Evolutionary conservation across 768 basidiomycete genomes (phyloP), one percentile per base, ranked within the genome.

Genomic region (Russula ochroleuca): DNA sequence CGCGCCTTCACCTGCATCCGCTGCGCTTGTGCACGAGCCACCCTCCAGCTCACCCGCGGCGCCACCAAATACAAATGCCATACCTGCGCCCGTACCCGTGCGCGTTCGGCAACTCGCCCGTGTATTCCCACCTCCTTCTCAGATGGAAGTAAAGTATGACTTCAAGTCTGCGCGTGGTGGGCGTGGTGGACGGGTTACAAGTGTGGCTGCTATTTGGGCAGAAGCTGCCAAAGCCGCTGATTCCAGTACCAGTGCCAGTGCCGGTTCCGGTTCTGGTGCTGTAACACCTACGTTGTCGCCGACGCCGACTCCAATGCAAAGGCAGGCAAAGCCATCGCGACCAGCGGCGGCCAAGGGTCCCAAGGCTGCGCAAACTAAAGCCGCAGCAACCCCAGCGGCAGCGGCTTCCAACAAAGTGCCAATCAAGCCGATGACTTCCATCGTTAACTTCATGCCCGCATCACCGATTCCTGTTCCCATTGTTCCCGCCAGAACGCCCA

Each of bases 201-300:
- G 88, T 5, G 87, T 90, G 1, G 84, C 87, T 0, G 82, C 88
- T 2, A 75, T 92, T 25, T 92, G 90, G 89, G 83, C 87, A n/a
- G 28, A 62, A 57, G 56, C 50, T 11, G 41, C 66, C 15, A 52
- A 49, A 11, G 38, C 51, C 8, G 5, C 19, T 2, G 43, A 35
- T 31, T 33, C 56, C 11, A 38, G n/a, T 52, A 8, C 25, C 33
- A 7, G 23, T 31, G 43, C 43, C 14, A 38, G n/a, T 48, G 8
- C 33, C 14, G 54, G 15, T 17, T 19, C 38, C 8, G 31, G 11
- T 10, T 57, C 55, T 10, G n/a, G 56, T 10, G 31, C 43, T 7
- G 41, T n/a, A 6, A 17, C 65, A 52, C 62, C 66, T 0, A 40
- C 31, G 11, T 25, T 50, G 65, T 68, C 63, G 59, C 62, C 66